phyloP scores from a whole-genome alignment of 768 basidiomycete species.

The Epithele typhae region DNA sequence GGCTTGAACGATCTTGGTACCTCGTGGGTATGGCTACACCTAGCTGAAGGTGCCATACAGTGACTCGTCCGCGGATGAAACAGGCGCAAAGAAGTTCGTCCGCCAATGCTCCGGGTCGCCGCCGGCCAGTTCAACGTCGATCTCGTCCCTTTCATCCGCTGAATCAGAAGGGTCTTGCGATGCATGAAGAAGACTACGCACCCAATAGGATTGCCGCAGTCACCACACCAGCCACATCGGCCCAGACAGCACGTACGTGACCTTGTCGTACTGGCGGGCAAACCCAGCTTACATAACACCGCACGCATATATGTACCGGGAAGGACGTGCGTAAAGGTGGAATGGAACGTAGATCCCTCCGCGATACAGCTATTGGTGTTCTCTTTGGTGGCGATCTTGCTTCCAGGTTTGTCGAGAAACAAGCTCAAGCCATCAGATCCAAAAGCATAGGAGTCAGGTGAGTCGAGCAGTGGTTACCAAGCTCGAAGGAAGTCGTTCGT shows the following conservation, averaged over 20 bases:
- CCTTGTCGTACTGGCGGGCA: slow-evolving; percentile 35
- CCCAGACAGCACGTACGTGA: slow-evolving; percentile 30
- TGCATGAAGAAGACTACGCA: slow-evolving; percentile 14
- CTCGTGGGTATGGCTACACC: slow-evolving; percentile 25
- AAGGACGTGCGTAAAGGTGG: slow-evolving; percentile 34
- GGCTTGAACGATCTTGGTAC: slow-evolving; percentile 11
- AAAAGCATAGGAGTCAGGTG: slow-evolving; percentile 25
- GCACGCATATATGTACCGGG: no score
- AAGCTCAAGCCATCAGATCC: slow-evolving; percentile 27
- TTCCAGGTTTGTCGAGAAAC: slow-evolving; percentile 29
- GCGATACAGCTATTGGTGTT: slow-evolving; percentile 33
- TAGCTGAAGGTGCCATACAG: slow-evolving; percentile 35
- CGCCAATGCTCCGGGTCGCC: slow-evolving; percentile 36
- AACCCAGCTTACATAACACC: no score
- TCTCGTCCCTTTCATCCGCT: slow-evolving; percentile 31
- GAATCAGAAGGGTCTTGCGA: background rate
- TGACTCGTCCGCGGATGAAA: slow-evolving; percentile 25
- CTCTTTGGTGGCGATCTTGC: slow-evolving; percentile 26
- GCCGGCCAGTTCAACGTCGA: slow-evolving; percentile 41
- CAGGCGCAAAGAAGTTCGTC: slow-evolving; percentile 37
- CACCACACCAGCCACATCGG: slow-evolving; percentile 34
- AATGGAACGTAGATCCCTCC: slow-evolving; percentile 37
- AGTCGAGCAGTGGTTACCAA: no score
- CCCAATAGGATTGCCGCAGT: slow-evolving; percentile 39
- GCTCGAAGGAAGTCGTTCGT: no score